Conservation (phyloP, 306 rosid genomes). For the Ammopiptanthus mongolicus region DNA sequence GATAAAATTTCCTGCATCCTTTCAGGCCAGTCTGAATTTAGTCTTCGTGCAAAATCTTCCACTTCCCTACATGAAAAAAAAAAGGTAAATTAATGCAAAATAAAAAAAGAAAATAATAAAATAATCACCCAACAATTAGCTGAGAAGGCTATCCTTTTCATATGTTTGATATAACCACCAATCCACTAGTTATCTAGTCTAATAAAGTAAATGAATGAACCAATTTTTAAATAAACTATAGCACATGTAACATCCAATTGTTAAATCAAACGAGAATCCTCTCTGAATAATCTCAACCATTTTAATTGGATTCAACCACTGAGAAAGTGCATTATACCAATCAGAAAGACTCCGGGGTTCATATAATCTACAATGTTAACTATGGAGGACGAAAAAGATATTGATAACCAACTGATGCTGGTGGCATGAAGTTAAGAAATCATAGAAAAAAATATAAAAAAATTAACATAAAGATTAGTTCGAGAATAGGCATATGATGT, state of each 20-base stretch:
- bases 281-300: background rate
- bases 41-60: constrained; percentile 85
- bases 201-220: constrained; percentile 3
- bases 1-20: constrained; percentile 81
- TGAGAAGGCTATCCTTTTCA: constrained; percentile 1
- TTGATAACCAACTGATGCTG: background rate
- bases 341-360: constrained; percentile 2
- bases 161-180: background rate
- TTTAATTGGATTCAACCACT: background rate
- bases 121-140: background rate
- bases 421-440: background rate
- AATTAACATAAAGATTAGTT: background rate
- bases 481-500: background rate
- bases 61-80: constrained; percentile 58
- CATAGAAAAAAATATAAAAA: background rate
- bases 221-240: background rate
- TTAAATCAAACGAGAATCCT: background rate
- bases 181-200: background rate
- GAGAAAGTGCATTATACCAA: background rate
- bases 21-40: constrained; percentile 90
- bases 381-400: background rate
- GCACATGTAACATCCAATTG: background rate
- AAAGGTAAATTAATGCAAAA: background rate
- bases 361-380: background rate
- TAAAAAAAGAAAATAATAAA: background rate